Evolutionary conservation across 2,329 filamentous ascomycete genomes (phyloP).

Genomic region (Sporothrix curviconia): DNA sequence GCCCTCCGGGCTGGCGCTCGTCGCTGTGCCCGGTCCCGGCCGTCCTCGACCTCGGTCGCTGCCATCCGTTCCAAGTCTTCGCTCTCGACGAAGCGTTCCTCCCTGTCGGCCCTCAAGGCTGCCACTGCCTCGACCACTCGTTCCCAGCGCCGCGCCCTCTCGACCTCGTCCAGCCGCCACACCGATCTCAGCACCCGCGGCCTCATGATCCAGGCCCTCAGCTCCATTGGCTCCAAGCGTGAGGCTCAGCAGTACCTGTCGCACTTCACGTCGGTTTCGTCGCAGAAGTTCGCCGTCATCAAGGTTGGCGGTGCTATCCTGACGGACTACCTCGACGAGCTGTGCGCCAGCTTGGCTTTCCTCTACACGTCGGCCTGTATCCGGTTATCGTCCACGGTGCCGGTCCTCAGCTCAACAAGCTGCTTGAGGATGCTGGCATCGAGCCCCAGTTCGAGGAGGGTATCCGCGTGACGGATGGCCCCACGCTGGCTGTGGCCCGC

Average conservation of each 20-base stretch:
- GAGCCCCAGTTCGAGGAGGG: constrained; percentile 96
- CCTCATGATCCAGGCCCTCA: constrained; percentile 83
- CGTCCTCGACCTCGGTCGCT: constrained; percentile 22
- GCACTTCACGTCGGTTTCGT: constrained; percentile 93
- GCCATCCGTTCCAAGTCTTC: constrained; percentile 7
- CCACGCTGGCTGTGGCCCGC: constrained; percentile 83
- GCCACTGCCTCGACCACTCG: neutral
- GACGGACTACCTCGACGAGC: constrained; percentile 85
- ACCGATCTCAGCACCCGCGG: constrained; percentile 60
- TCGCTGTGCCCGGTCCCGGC: constrained; percentile 30
- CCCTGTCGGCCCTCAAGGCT: constrained; percentile 1
- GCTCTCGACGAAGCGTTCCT: constrained; percentile 10
- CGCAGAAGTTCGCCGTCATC: constrained; percentile 95
- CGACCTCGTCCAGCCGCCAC: constrained; percentile 27
- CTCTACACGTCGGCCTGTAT: constrained; percentile 89
- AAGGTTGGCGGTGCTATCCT: constrained; percentile 97
- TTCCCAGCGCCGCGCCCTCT: constrained; percentile 28
- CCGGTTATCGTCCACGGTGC: constrained; percentile 94
- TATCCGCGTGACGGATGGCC: constrained; percentile 89
- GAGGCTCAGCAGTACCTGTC: constrained; percentile 97
- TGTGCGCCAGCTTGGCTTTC: constrained; percentile 83
- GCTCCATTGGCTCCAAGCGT: constrained; percentile 91
- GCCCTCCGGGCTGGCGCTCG: constrained; percentile 39
- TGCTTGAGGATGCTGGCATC: constrained; percentile 82
- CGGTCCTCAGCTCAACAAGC: constrained; percentile 83